These are phyloP conservation scores for Hyphodiscus hymeniophilus DNA, from an alignment of 495 filamentous ascomycete species.

Conservation along the genomic window DNA sequence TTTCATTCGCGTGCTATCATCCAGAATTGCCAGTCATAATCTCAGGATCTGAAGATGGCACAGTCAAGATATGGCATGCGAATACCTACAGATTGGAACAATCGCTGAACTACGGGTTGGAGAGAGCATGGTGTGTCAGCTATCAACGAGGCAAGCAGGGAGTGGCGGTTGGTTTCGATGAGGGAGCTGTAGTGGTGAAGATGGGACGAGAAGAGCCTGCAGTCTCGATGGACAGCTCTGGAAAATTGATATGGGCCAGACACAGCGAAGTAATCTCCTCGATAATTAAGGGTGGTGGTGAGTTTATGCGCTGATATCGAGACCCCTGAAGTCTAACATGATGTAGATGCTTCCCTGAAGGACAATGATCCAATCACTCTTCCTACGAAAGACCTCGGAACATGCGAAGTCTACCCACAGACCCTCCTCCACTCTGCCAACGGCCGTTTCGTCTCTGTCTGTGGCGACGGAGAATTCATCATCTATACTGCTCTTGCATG, in stretches of 20 bases:
- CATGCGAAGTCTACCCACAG: slow-evolving; percentile 94
- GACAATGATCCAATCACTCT: slow-evolving; percentile 81
- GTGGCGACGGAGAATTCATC: slow-evolving; percentile 96
- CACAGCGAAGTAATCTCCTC: slow-evolving; percentile 92
- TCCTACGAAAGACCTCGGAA: slow-evolving; percentile 88
- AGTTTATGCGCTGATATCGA: slow-evolving; percentile 13
- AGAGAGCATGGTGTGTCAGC: slow-evolving; percentile 94
- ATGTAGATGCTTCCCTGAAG: slow-evolving; percentile 61
- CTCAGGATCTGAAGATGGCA: slow-evolving; percentile 97
- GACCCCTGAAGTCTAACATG: slow-evolving; percentile 1
- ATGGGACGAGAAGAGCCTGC: slow-evolving; percentile 96
- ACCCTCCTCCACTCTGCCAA: slow-evolving; percentile 93
- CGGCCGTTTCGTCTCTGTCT: slow-evolving; percentile 92
- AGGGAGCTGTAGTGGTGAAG: slow-evolving; percentile 95
- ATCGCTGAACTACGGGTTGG: slow-evolving; percentile 88
- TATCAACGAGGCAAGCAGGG: slow-evolving; percentile 92
- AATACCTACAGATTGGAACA: slow-evolving; percentile 95
- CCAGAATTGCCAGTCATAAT: slow-evolving; percentile 96
- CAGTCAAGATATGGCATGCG: slow-evolving; percentile 97
- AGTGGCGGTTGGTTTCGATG: slow-evolving; percentile 92
- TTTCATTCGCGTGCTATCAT: slow-evolving; percentile 98
- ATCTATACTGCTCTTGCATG: slow-evolving; percentile 97
- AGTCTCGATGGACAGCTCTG: slow-evolving; percentile 91
- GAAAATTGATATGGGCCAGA: slow-evolving; percentile 91
- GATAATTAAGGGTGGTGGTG: slow-evolving; percentile 83